These are phyloP conservation scores for Sugiyamaella grinbergsii DNA, from an alignment of 1,139 yeast genomes.

Conservation along the genomic window DNA sequence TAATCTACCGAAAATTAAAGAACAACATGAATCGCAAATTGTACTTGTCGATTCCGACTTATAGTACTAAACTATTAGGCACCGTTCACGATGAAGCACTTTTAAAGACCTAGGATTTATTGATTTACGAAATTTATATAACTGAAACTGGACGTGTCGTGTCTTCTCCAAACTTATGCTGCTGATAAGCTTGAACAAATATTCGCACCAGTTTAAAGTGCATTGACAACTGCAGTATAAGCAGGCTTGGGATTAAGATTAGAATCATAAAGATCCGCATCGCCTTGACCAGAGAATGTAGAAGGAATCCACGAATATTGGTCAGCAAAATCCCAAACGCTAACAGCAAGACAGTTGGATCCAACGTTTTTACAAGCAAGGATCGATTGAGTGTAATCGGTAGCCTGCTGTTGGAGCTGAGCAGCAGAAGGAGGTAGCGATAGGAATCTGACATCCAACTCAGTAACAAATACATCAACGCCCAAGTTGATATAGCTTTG, in stretches of 20 bases:
- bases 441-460: constrained; percentile 15
- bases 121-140: too few relatives aligned
- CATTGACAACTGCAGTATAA: constrained; percentile 1
- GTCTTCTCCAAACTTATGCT: neutral
- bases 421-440: constrained; percentile 11
- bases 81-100: neutral
- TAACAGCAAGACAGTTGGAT: constrained; percentile 16
- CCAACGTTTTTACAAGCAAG: constrained; percentile 18
- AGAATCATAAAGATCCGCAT: constrained; percentile 6
- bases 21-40: neutral
- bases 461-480: constrained; percentile 13
- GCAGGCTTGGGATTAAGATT: constrained; percentile 9
- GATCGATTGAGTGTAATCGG: constrained; percentile 9
- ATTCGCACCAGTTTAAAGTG: neutral
- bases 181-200: constrained; percentile 2
- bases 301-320: constrained; percentile 18
- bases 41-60: constrained; percentile 4
- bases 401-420: constrained; percentile 16
- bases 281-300: constrained; percentile 19
- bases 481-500: constrained; percentile 15
- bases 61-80: neutral
- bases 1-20: neutral
- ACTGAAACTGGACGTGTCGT: too few relatives aligned
- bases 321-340: constrained; percentile 22
- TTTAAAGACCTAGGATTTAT: too few relatives aligned